These are phyloP conservation scores for Pythium rhizo-oryzae DNA, from an alignment of 352 stramenopile species.

Conservation along the genomic window DNA sequence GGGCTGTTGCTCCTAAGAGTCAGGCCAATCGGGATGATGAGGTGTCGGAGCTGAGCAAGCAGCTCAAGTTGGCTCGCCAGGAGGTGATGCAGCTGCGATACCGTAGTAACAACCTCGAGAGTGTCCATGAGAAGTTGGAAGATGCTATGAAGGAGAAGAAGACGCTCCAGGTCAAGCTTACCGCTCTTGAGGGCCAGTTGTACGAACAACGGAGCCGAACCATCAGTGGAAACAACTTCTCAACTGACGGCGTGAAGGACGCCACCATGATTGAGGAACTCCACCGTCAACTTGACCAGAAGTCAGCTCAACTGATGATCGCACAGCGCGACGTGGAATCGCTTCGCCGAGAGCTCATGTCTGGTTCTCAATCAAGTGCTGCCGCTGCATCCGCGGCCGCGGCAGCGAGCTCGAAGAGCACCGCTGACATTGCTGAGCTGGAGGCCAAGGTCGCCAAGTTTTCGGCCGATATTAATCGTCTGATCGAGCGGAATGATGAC, in stretches of 20 bases:
- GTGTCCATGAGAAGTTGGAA: constrained; percentile 66
- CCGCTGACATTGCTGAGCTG: constrained; percentile 35
- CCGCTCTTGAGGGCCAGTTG: constrained; percentile 71
- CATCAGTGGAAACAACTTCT: constrained; percentile 57
- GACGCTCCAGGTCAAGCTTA: constrained; percentile 79
- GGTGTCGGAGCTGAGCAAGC: constrained; percentile 64
- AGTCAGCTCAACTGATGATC: constrained; percentile 50
- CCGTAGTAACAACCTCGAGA: constrained; percentile 79
- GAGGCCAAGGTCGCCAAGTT: constrained; percentile 54
- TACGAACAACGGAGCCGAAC: constrained; percentile 75
- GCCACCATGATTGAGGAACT: constrained; percentile 49
- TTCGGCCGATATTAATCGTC: constrained; percentile 46
- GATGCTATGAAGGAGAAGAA: constrained; percentile 80
- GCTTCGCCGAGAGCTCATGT: constrained; percentile 33
- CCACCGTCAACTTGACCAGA: constrained; percentile 60
- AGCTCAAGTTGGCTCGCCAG: constrained; percentile 76
- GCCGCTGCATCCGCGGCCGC: not conserved
- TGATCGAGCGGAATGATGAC: constrained; percentile 63
- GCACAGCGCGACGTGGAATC: constrained; percentile 54
- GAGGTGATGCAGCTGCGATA: constrained; percentile 86
- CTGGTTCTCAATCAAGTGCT: constrained; percentile 6
- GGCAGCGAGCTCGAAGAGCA: constrained; percentile 15
- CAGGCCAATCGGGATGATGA: constrained; percentile 37
- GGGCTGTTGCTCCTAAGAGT: constrained; percentile 34
- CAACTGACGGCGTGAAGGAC: constrained; percentile 37